phyloP scores from a whole-genome alignment of 495 filamentous ascomycete species.

The Aspergillus leporis region DNA sequence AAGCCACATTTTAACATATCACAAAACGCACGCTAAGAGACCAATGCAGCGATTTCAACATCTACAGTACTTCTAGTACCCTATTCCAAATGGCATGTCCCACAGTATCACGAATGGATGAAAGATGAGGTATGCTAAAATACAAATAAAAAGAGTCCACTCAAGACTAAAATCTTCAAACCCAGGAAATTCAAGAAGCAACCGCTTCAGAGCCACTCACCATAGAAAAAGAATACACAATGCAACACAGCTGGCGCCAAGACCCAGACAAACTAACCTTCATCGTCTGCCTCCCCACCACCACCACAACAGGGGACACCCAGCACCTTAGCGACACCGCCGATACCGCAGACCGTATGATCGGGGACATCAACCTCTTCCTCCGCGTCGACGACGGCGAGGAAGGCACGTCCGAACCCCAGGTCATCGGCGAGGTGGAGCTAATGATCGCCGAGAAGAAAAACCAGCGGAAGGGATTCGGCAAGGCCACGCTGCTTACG shows the following conservation, averaged over 20 bases:
- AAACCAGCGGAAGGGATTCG: constrained; percentile 64
- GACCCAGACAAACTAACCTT: constrained; percentile 60
- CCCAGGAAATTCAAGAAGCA: constrained; percentile 72
- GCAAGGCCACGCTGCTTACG: constrained; percentile 60
- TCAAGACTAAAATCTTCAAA: too few relatives aligned
- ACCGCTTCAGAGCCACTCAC: constrained; percentile 83
- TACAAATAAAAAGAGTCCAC: too few relatives aligned
- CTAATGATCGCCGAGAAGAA: constrained; percentile 76
- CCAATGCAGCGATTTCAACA: constrained; percentile 62
- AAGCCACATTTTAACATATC: constrained; percentile 1
- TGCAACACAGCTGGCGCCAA: constrained; percentile 79
- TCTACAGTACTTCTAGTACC: constrained; percentile 72
- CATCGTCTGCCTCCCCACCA: constrained; percentile 39
- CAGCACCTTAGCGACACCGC: constrained; percentile 27
- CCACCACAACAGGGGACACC: neutral
- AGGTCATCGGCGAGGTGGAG: constrained; percentile 73
- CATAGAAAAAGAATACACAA: constrained; percentile 76
- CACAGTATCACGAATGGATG: constrained; percentile 88
- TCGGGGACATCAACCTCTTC: constrained; percentile 89
- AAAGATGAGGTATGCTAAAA: constrained; percentile 66
- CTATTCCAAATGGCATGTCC: constrained; percentile 79
- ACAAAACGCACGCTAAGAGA: neutral
- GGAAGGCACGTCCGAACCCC: constrained; percentile 30
- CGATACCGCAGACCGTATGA: constrained; percentile 62
- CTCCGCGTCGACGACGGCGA: constrained; percentile 54